phyloP scores from a whole-genome alignment of 345 rosid genomes.

The Pistacia atlantica region DNA sequence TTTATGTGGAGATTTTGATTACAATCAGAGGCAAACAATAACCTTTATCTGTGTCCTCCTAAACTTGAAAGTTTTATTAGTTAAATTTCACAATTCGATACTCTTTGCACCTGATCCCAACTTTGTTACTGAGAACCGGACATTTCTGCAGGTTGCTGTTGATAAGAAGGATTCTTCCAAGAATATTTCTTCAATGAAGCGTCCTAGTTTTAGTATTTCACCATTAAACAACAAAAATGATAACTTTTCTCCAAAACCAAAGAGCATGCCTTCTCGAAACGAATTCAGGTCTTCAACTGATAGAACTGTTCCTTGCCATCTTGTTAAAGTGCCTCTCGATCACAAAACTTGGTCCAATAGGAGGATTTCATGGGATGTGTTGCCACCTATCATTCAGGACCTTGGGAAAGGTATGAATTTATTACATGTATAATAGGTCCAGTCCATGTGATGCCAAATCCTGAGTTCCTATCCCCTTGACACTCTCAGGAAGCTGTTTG shows the following conservation, averaged over 20 bases:
- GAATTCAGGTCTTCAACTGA: slow-evolving; percentile 29
- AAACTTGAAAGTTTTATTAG: background rate
- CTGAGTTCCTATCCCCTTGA: slow-evolving; percentile 12
- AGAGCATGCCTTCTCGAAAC: slow-evolving; percentile 22
- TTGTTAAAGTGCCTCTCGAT: slow-evolving; percentile 35
- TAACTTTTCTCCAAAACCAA: slow-evolving; percentile 17
- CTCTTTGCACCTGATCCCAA: slow-evolving; percentile 13
- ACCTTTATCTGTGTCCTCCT: background rate
- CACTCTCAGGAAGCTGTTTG: slow-evolving; percentile 38
- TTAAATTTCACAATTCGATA: background rate
- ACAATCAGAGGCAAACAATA: background rate
- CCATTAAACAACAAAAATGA: slow-evolving; percentile 29
- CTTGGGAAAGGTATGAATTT: slow-evolving; percentile 45
- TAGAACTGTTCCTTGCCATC: slow-evolving; percentile 15
- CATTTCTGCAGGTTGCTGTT: slow-evolving; percentile 25
- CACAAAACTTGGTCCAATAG: slow-evolving; percentile 35
- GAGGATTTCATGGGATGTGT: slow-evolving; percentile 34
- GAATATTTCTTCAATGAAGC: slow-evolving; percentile 26
- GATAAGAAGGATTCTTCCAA: slow-evolving; percentile 30
- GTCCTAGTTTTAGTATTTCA: slow-evolving; percentile 24
- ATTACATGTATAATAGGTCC: slow-evolving; percentile 8
- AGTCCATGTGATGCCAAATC: slow-evolving; percentile 3
- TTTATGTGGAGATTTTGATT: background rate
- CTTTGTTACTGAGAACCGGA: background rate
- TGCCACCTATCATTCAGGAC: slow-evolving; percentile 36